phyloP scores from a whole-genome alignment of 1,284 basidiomycete genomes.

The Fomitopsis palustris region DNA sequence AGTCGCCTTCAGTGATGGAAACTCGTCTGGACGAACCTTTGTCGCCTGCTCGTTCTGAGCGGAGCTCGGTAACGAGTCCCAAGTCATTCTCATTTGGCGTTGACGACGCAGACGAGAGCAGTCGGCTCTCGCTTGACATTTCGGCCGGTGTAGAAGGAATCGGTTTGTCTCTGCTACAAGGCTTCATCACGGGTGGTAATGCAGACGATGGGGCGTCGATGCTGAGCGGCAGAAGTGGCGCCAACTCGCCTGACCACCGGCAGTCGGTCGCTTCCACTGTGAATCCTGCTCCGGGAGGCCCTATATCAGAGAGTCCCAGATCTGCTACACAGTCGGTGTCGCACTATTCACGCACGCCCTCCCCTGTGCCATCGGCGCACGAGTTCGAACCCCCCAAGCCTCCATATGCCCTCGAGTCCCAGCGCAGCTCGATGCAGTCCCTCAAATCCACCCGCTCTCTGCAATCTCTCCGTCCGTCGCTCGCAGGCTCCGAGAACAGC shows the following conservation, averaged over 20 bases:
- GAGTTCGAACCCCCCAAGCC: slow-evolving; percentile 3
- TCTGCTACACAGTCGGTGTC: slow-evolving; percentile 9
- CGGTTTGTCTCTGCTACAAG: slow-evolving; percentile 61
- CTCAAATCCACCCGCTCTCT: background rate
- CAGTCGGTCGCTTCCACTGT: slow-evolving; percentile 14
- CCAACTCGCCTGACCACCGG: slow-evolving; percentile 5
- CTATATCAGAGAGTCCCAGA: slow-evolving; percentile 5
- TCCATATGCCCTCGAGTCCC: slow-evolving; percentile 8
- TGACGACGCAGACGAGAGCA: slow-evolving; percentile 20
- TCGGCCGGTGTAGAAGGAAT: slow-evolving; percentile 65
- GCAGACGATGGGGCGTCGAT: slow-evolving; percentile 27
- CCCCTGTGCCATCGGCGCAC: slow-evolving; percentile 2
- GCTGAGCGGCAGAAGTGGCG: slow-evolving; percentile 1
- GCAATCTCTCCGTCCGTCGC: slow-evolving; percentile 4
- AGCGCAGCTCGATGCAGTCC: slow-evolving; percentile 12
- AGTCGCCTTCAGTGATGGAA: background rate
- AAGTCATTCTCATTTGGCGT: slow-evolving; percentile 8
- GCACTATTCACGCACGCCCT: slow-evolving; percentile 10
- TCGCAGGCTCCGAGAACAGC: slow-evolving; percentile 22
- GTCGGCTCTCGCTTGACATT: slow-evolving; percentile 30
- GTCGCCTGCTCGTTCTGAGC: background rate
- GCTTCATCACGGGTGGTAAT: slow-evolving; percentile 32
- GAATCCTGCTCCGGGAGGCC: background rate
- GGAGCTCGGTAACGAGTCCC: slow-evolving; percentile 5
- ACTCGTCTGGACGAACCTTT: background rate